Base-by-base conservation (phyloP, 2,329 filamentous ascomycete genomes). In the Phaeosphaeria sp. region DNA sequence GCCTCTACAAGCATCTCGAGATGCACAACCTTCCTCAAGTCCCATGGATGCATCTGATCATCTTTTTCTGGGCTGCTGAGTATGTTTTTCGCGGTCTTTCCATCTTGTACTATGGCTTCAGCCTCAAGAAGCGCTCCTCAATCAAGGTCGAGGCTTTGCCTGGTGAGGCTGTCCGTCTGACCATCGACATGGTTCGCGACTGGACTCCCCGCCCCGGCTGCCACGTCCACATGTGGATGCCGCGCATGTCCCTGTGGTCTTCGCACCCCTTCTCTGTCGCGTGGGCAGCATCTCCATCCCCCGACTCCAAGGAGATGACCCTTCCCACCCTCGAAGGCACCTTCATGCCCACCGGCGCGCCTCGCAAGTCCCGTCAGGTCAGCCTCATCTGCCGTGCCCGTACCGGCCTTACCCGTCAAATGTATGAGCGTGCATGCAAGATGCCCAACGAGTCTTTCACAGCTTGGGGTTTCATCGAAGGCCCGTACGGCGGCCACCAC, bases 11-110 rank as follows among this genome's bases (percentile, higher is more conserved):
- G 39, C 95, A 98, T 80, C 87, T 92, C 68, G 82, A 86, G 45
- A 81, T 91, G 9, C 86, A 91, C 25, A 77, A 82, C 3, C 80
- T 92, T 8, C 81, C 90, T 2, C 90, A 94, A 72, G 81, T 91
- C 46, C 83, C 88, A 1, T 96, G 91, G 83, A 84, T 97, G 68
- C 82, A 92, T 60, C 86, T 88, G 33, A 85, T 93, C 57, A 82
- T 96, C 64, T 72, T 85, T n/a, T 79, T 97, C 42, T 99, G 93
- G 93, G 83, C 84, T 39, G 78, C 83, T 6, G 94, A 97, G 69
- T 82, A 82, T 58, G 60, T 78, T 27, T 75, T 77, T 63, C 81
- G 86, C 33, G 66, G 84, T 20, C 56, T 74, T 24, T 80, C 83
- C 22, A 79, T 87, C 25, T 25, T 81, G 43, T 83, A 83, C 70